Evolutionary conservation across 352 stramenopile species (phyloP), one percentile per base, ranked within the genome.

Genomic region (Pythium scleroteichum): DNA sequence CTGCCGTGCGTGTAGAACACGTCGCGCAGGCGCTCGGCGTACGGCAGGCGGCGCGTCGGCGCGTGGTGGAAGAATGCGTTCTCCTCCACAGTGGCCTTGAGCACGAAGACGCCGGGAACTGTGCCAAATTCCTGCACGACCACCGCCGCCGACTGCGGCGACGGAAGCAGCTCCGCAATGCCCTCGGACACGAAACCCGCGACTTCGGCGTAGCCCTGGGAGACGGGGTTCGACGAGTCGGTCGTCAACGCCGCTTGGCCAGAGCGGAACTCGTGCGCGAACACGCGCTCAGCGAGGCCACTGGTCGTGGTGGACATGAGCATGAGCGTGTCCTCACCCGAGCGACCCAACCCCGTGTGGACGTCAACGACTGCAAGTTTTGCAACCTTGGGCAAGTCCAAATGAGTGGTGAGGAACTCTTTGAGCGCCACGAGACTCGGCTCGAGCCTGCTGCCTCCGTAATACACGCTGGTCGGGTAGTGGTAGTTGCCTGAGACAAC

Each of bases 401-500:
- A 50, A 38, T 88, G 68, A 27, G 79, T 33, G 13, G 44, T 38
- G 19, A 96, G 66, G 59, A 95, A 96, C 22, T 79, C 22, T 17
- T 82, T 66, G 1, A 97, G 49, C 29, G 86, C 46, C 41, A 44
- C 53, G 17, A 92, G 69, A 42, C 86, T 95, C 32, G 79, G 71
- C 66, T 98, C 71, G 20, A 85, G 73, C 51, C 91, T 29, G 17
- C 60, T 53, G 38, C 94, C 94, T 51, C 92, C 91, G 62, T 91
- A 98, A 68, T 88, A 97, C 3, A 97, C 68, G 3, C 88, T 87
- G 6, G 75, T 48, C 13, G 76, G 85, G 54, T 54, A 46, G 26
- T 92, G 76, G 66, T 98, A 98, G 66, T 97, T 96, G 32, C 90
- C 92, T 19, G 78, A 66, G 26, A 98, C 87, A 24, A 94, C 75